Percentiles rank a stretch among this genome's conserved stretches.
These are phyloP conservation scores for Annulohypoxylon truncatum DNA, from an alignment of 2,329 filamentous ascomycete species.

Conservation along the genomic window DNA sequence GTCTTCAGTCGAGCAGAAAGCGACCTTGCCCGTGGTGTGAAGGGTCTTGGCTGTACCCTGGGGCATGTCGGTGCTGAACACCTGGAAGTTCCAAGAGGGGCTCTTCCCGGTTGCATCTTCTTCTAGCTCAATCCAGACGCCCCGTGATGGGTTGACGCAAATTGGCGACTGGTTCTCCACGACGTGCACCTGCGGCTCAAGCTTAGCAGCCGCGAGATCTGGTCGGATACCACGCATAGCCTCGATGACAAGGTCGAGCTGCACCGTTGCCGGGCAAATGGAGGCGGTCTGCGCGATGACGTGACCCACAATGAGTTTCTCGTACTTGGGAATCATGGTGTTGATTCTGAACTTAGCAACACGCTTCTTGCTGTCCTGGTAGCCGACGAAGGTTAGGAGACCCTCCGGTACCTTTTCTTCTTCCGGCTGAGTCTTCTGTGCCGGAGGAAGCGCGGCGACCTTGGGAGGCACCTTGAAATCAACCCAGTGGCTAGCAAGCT, in stretches of 20 bases:
- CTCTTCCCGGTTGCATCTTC: constrained; percentile 23
- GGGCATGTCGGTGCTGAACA: constrained; percentile 34
- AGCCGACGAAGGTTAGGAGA: constrained; percentile 49
- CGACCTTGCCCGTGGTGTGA: constrained; percentile 33
- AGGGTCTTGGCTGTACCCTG: constrained; percentile 24
- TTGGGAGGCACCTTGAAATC: constrained; percentile 44
- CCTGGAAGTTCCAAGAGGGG: constrained; percentile 33
- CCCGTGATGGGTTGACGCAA: constrained; percentile 32
- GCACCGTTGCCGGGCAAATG: constrained; percentile 53
- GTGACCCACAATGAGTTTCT: constrained; percentile 52
- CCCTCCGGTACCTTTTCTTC: constrained; percentile 29
- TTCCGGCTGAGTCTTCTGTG: constrained; percentile 11
- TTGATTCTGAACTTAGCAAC: constrained; percentile 56
- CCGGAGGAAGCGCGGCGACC: constrained; percentile 6
- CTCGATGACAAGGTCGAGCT: constrained; percentile 50
- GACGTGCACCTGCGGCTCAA: constrained; percentile 44
- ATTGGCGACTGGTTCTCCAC: constrained; percentile 36
- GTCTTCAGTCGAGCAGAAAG: constrained; percentile 31
- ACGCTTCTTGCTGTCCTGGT: constrained; percentile 42
- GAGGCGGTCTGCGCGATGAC: constrained; percentile 54
- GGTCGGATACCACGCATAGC: constrained; percentile 49
- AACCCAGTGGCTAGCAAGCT: constrained; percentile 54
- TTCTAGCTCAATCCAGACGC: constrained; percentile 38
- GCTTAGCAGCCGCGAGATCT: constrained; percentile 28
- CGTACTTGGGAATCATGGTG: constrained; percentile 51